Evolutionary conservation across 768 basidiomycete genomes (phyloP), one percentile per base, ranked within the genome.

Genomic region (Trametes coccinea): DNA sequence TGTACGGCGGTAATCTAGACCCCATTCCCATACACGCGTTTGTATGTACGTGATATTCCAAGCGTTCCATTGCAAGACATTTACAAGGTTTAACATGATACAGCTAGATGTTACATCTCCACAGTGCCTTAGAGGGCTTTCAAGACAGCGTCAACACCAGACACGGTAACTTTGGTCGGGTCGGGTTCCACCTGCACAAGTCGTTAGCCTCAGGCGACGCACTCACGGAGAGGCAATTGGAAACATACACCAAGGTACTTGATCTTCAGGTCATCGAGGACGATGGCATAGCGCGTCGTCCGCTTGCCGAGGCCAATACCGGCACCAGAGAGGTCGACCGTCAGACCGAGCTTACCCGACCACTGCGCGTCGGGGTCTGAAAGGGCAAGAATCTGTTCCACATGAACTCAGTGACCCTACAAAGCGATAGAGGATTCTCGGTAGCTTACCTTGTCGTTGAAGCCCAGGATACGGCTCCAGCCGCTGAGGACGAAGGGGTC

Each of bases 401-500:
- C 5, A 7, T 22, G 37, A 4, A 29, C 31, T 49, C 30, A 49
- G 48, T 11, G 11, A 37, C 34, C 30, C n/a, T 10, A 11, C 17
- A 33, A 10, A 17, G 7, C 16, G 29, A 5, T 14, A 4, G 30
- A 13, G 13, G 29, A 13, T 31, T 1, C n/a, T 9, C 27, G 14
- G 8, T 11, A n/a, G 29, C 84, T 76, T 29, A 81, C 88, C 61
- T 80, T 79, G 71, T 92, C 90, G 63, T 82, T 80, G 66, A 86
- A 74, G 16, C 65, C 66, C 59, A 68, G 61, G 44, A 69, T 61
- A 43, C 68, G 65, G 40, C 59, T 60, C 71, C 71, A 72, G 41
- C 70, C 71, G 63, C 81, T 80, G 65, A 88, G 83, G 43, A 90
- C 88, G 68, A 89, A 93, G 5, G 80, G 80, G 70, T 95, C 93